phyloP scores from a whole-genome alignment of 805 yeast species.

The Candida ponderosae region DNA sequence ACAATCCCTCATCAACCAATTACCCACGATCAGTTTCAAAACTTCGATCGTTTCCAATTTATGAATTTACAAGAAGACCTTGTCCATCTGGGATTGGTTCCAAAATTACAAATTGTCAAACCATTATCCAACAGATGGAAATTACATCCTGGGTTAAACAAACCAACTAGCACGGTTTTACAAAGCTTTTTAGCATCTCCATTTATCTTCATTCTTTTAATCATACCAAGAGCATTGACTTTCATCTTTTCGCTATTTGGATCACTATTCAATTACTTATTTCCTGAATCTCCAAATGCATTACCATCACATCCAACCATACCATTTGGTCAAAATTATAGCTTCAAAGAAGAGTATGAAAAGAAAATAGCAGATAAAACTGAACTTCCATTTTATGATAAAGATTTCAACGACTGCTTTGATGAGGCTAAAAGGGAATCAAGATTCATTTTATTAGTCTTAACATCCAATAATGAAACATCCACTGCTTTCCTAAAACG shows the following conservation, averaged over 20 bases:
- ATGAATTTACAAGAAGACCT: not conserved
- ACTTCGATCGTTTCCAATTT: not conserved
- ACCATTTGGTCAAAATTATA: slow-evolving; percentile 2
- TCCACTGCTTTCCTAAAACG: slow-evolving; percentile 35
- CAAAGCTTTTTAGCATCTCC: slow-evolving; percentile 21
- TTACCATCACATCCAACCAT: slow-evolving; percentile 23
- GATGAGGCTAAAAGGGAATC: slow-evolving; percentile 11
- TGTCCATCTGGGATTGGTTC: slow-evolving; percentile 4
- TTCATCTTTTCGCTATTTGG: slow-evolving; percentile 31
- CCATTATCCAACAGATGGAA: slow-evolving; percentile 24
- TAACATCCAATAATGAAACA: slow-evolving; percentile 11
- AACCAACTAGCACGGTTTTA: not conserved
- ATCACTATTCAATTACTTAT: slow-evolving; percentile 23
- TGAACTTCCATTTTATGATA: slow-evolving; percentile 7
- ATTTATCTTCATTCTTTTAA: slow-evolving; percentile 40
- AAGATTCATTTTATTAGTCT: slow-evolving; percentile 12
- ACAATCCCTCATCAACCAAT: not conserved
- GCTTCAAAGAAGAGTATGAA: slow-evolving; percentile 7
- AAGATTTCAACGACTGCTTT: slow-evolving; percentile 16
- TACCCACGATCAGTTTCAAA: not conserved
- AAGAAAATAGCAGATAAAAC: slow-evolving; percentile 9
- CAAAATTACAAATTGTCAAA: slow-evolving; percentile 24
- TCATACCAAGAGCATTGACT: slow-evolving; percentile 47
- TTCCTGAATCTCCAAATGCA: slow-evolving; percentile 26
- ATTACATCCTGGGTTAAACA: slow-evolving; percentile 8